A percentile compares a stretch with the other conserved stretches of the same genome.
Conservation (phyloP, 2,329 filamentous ascomycete genomes). For the Dactylellina sp. region DNA sequence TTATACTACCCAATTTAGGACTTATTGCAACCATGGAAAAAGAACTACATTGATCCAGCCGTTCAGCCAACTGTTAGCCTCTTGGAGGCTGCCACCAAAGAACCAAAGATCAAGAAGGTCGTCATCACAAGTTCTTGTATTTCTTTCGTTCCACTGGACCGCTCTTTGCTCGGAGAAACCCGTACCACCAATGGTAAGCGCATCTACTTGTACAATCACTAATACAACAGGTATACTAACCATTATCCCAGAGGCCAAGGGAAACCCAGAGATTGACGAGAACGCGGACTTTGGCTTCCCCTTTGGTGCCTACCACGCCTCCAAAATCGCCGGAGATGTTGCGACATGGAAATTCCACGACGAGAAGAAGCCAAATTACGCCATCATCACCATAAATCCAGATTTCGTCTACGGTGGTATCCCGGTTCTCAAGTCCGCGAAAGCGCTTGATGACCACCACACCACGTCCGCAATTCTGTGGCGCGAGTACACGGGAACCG, state of each 20-base stretch:
- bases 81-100: conserved; percentile 32
- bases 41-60: conserved; percentile 47
- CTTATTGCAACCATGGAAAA: conserved; percentile 28
- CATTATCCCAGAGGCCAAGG: conserved; percentile 15
- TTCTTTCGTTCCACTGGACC: conserved; percentile 42
- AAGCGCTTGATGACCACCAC: conserved; percentile 33
- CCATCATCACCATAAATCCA: conserved; percentile 43
- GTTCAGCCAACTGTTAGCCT: conserved; percentile 34
- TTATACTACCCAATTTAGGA: conserved; percentile 2
- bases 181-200: conserved; percentile 34
- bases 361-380: conserved; percentile 43
- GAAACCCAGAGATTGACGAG: conserved; percentile 42
- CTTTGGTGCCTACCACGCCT: conserved; percentile 47
- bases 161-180: conserved; percentile 37
- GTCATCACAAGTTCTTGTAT: conserved; percentile 70
- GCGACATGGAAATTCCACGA: conserved; percentile 51
- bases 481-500: conserved; percentile 48
- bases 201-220: not conserved
- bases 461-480: conserved; percentile 42
- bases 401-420: conserved; percentile 48
- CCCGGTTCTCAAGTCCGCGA: conserved; percentile 32
- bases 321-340: conserved; percentile 43
- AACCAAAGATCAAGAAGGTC: conserved; percentile 74
- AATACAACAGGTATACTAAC: not conserved
- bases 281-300: conserved; percentile 41